Percentiles rank a stretch among this genome's conserved stretches.
phyloP scores from a whole-genome alignment of 129 eudicot species.

The Glebionis coronaria region DNA sequence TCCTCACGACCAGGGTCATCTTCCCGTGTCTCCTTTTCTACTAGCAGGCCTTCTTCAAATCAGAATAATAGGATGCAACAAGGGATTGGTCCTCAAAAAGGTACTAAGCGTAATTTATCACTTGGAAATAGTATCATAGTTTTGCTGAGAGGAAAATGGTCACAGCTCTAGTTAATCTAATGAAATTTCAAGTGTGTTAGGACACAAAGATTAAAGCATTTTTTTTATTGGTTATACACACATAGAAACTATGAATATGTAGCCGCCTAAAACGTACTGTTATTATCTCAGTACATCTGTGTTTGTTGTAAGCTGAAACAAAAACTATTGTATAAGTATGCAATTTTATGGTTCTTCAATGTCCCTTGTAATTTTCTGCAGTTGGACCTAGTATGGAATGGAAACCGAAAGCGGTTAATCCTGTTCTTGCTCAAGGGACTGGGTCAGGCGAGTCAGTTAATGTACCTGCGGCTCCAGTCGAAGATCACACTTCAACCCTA shows the following conservation, averaged over 20 bases:
- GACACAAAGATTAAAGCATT: background rate
- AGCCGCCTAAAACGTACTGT: too few relatives aligned
- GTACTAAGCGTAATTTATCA: background rate
- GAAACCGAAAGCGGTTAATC: constrained; percentile 68
- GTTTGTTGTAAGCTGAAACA: too few relatives aligned
- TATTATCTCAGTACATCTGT: too few relatives aligned
- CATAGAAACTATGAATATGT: background rate
- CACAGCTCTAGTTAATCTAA: background rate
- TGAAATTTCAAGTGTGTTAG: background rate
- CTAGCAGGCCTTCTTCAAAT: constrained; percentile 30
- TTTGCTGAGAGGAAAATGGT: background rate
- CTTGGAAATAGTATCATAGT: background rate
- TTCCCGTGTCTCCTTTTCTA: too few relatives aligned
- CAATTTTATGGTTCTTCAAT: background rate
- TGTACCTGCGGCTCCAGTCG: constrained; percentile 34
- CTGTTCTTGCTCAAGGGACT: constrained; percentile 43
- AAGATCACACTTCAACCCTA: constrained; percentile 28
- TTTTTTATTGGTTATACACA: background rate
- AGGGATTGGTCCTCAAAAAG: constrained; percentile 35
- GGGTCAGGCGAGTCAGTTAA: constrained; percentile 19
- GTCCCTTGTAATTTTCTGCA: constrained; percentile 23
- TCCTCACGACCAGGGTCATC: constrained; percentile 19
- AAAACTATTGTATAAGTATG: background rate
- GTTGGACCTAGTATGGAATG: constrained; percentile 73
- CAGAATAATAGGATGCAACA: constrained; percentile 27